These are phyloP conservation scores for Lodderomyces parapsilosis DNA, from an alignment of 1,139 yeast species.

Conservation along the genomic window DNA sequence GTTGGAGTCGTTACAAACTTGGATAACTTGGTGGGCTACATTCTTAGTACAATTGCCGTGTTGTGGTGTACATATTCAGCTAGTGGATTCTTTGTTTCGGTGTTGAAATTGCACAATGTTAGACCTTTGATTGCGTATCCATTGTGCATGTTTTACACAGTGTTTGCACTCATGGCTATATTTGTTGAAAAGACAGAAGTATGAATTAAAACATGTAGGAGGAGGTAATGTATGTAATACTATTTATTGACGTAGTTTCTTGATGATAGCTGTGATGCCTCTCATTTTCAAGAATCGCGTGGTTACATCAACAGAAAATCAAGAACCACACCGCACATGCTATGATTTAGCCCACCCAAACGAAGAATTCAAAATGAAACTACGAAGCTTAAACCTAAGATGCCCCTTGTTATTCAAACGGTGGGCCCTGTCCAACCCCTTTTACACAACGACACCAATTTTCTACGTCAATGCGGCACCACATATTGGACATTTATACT, in stretches of 20 bases:
- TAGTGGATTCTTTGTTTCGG: slow-evolving; percentile 88
- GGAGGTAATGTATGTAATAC: neutral
- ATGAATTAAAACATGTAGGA: no score
- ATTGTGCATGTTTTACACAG: slow-evolving; percentile 83
- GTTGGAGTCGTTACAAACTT: slow-evolving; percentile 68
- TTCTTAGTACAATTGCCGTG: slow-evolving; percentile 68
- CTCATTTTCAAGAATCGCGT: neutral
- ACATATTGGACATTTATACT: slow-evolving; percentile 89
- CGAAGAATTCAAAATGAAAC: slow-evolving; percentile 1
- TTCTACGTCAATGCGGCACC: slow-evolving; percentile 96
- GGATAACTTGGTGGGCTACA: slow-evolving; percentile 75
- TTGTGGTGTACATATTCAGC: slow-evolving; percentile 94
- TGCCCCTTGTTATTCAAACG: slow-evolving; percentile 4
- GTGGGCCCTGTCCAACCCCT: slow-evolving; percentile 24
- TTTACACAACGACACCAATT: slow-evolving; percentile 84
- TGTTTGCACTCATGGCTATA: slow-evolving; percentile 94
- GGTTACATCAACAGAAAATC: no score
- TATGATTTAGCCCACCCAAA: neutral
- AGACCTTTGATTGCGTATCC: slow-evolving; percentile 94
- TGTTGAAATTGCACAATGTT: slow-evolving; percentile 78
- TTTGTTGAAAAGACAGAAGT: slow-evolving; percentile 58
- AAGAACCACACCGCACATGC: slow-evolving; percentile 1
- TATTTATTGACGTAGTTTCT: neutral
- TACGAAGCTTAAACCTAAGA: no score
- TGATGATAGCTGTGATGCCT: no score